Conservation (phyloP, 495 filamentous ascomycete species). For the Rhizodiscina lignyota region DNA sequence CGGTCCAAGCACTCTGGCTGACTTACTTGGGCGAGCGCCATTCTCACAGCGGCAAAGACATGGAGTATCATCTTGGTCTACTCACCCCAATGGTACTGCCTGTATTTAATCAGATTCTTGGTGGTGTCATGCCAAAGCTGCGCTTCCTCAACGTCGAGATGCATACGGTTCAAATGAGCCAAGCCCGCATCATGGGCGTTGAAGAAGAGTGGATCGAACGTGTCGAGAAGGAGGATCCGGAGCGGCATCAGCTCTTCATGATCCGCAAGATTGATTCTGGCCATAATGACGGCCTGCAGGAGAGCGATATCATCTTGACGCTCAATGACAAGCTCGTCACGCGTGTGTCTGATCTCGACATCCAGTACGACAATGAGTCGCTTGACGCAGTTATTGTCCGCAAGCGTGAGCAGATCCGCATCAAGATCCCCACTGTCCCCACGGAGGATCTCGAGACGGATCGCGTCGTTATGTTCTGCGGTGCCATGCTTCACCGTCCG, state of each 20-base stretch:
- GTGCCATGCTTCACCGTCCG: slow-evolving; percentile 79
- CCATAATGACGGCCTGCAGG: slow-evolving; percentile 48
- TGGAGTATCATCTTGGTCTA: slow-evolving; percentile 92
- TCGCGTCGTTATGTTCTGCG: slow-evolving; percentile 84
- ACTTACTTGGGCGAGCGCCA: slow-evolving; percentile 88
- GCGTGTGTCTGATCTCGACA: slow-evolving; percentile 75
- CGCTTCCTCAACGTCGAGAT: slow-evolving; percentile 88
- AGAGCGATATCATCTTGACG: slow-evolving; percentile 86
- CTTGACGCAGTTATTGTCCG: slow-evolving; percentile 82
- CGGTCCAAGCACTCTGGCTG: slow-evolving; percentile 87
- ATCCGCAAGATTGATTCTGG: slow-evolving; percentile 80
- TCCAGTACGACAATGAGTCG: slow-evolving; percentile 82
- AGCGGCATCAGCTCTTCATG: slow-evolving; percentile 95
- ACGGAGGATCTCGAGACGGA: slow-evolving; percentile 87
- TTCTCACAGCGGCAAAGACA: slow-evolving; percentile 62
- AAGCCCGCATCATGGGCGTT: slow-evolving; percentile 96
- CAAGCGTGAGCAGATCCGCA: slow-evolving; percentile 56
- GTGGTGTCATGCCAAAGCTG: slow-evolving; percentile 59
- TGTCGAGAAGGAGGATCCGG: slow-evolving; percentile 69
- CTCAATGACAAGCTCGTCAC: slow-evolving; percentile 88
- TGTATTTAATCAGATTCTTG: slow-evolving; percentile 66
- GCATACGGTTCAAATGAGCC: slow-evolving; percentile 89
- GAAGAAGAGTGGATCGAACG: slow-evolving; percentile 84
- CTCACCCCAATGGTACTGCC: slow-evolving; percentile 78
- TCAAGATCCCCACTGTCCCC: slow-evolving; percentile 72